Evolutionary conservation across 2,329 filamentous ascomycete species (phyloP), one percentile per base, ranked within the genome.

Genomic region (Claviceps spartinae): DNA sequence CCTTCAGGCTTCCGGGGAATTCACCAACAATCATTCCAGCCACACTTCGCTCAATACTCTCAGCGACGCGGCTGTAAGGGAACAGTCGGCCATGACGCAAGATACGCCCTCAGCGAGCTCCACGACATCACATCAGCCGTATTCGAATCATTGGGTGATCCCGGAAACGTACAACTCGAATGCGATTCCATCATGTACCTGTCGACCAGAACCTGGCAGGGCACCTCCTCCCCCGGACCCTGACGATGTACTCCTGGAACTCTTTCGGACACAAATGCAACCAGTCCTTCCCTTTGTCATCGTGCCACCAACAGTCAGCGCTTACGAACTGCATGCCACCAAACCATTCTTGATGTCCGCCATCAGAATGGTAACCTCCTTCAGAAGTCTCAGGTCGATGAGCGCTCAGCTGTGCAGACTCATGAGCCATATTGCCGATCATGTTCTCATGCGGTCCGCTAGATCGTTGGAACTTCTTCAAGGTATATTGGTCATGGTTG

Each of bases 351-450:
- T 78, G 2, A 73, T 77, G 63, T 62, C 70, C 0, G 67, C 72
- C 4, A 73, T 79, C 22, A 63, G 69, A 7, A 76, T 75, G 68
- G 72, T 77, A 0, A 66, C 74, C 0, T 76, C 73, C 0, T 70
- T 74, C 42, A 65, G 70, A 18, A 72, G 71, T 43, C 60, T 73
- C 11, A 64, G 63, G 36, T 75, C 70, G 2, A 75, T 77, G 72
- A 63, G 70, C 14, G 71, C 68, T 0, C 74, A 78, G 57, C 74
- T 75, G 67, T 74, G 70, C 51, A 64, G 66, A 36, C 61, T 78
- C 24, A 70, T 75, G 60, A 63, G 60, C 20, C 67, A 73, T 42
- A 59, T 78, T 13, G 66, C 72, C 2, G 73, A 78, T 34, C 65
- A 71, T 52, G 69, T 77, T 66, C 61, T 78, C 13, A 66, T 77